These are phyloP conservation scores for Phytophthora niederhauseri DNA, from an alignment of 352 stramenopile genomes.

Conservation along the genomic window DNA sequence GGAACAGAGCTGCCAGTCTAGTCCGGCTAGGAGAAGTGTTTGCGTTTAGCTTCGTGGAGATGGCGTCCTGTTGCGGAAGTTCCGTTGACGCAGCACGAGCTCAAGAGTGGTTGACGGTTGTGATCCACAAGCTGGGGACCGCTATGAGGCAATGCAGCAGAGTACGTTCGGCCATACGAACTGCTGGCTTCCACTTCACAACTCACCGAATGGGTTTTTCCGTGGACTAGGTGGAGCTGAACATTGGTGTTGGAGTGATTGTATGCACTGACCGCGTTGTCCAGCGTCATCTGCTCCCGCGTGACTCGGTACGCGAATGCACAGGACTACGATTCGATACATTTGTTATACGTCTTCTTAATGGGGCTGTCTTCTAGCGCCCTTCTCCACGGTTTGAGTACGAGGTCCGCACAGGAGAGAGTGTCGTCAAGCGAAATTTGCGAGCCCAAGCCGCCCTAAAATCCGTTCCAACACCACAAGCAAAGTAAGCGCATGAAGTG, in stretches of 20 bases:
- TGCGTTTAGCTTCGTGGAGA: constrained; percentile 71
- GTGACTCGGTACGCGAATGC: constrained; percentile 44
- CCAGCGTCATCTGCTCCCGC: constrained; percentile 54
- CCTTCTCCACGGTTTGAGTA: constrained; percentile 29
- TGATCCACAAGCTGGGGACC: constrained; percentile 65
- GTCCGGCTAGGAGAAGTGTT: constrained; percentile 24
- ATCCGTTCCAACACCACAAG: constrained; percentile 4
- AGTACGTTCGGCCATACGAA: constrained; percentile 31
- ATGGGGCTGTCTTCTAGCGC: neutral
- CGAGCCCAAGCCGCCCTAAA: constrained; percentile 30
- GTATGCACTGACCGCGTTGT: constrained; percentile 50
- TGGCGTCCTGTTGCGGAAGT: constrained; percentile 65
- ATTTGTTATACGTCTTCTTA: neutral
- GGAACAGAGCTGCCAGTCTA: constrained; percentile 11
- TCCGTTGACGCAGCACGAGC: constrained; percentile 51
- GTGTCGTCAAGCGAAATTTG: constrained; percentile 54
- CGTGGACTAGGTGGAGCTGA: constrained; percentile 58
- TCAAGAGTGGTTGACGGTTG: constrained; percentile 62
- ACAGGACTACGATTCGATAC: neutral
- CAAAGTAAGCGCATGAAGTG: constrained; percentile 32
- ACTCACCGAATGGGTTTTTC: neutral
- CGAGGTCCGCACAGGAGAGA: constrained; percentile 64
- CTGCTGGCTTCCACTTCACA: neutral
- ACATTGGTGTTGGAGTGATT: constrained; percentile 67
- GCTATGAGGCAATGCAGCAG: constrained; percentile 54